These are phyloP conservation scores for Candida khao-thaluensis DNA, from an alignment of 805 yeast genomes.

Conservation along the genomic window DNA sequence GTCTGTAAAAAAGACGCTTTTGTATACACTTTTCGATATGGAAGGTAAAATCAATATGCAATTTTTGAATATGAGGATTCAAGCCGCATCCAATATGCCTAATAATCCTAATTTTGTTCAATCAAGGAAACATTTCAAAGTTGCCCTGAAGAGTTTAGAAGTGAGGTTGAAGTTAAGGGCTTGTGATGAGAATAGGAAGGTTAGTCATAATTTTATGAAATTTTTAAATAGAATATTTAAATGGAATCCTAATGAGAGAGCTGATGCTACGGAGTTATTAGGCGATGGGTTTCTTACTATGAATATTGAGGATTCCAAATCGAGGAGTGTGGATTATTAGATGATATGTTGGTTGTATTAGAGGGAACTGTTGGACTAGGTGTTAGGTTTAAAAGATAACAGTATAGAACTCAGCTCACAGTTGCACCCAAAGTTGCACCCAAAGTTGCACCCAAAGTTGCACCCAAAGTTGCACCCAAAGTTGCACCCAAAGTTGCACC, in stretches of 20 bases:
- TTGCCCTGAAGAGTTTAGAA: slow-evolving; percentile 31
- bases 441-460: too few relatives aligned
- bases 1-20: slow-evolving; percentile 30
- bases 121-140: slow-evolving; percentile 24
- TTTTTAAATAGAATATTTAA: slow-evolving; percentile 32
- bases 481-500: too few relatives aligned
- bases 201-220: slow-evolving; percentile 20
- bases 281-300: slow-evolving; percentile 22
- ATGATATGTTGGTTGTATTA: too few relatives aligned
- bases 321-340: too few relatives aligned
- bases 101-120: slow-evolving; percentile 3
- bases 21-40: slow-evolving; percentile 38
- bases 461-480: too few relatives aligned
- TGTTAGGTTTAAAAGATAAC: too few relatives aligned
- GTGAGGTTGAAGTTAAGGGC: slow-evolving; percentile 23
- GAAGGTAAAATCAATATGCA: slow-evolving; percentile 39
- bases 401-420: too few relatives aligned
- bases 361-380: too few relatives aligned
- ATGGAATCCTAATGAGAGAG: slow-evolving; percentile 39
- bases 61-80: slow-evolving; percentile 24
- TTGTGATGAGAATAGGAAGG: slow-evolving; percentile 14
- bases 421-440: too few relatives aligned
- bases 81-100: slow-evolving; percentile 10
- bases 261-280: slow-evolving; percentile 25
- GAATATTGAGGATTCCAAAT: too few relatives aligned